Evolutionary conservation across 2,329 filamentous ascomycete genomes (phyloP), one percentile per base, ranked within the genome.

Genomic region (Nothophoma quercina): DNA sequence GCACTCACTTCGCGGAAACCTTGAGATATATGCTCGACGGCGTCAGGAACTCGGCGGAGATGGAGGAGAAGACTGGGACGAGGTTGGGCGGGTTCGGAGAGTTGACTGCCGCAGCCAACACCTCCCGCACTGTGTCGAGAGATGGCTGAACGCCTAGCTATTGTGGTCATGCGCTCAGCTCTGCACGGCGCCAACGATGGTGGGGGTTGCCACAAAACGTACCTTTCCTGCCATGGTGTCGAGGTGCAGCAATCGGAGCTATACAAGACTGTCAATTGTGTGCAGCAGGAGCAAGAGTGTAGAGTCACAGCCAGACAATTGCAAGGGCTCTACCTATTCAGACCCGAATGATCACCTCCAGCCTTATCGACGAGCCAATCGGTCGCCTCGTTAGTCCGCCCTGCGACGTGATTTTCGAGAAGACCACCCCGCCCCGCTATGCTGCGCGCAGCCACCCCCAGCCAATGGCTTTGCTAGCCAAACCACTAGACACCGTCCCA

Each of bases 11-110:
- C 57, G 87, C 83, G 28, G 90, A 88, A 63, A 97, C 83, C 77
- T 97, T 98, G 62, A 99, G 84, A 76, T 98, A 99, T 64, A 96
- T 93, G 58, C 90, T 85, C n/a, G 91, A 93, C 3, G 95, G 95
- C 1, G 93, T 99, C 73, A 98, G 84, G 63, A 98, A 88, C 75
- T 97, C 93, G 65, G 93, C 93, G 5, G 91, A 87, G 65, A 96
- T 91, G 60, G 93, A 90, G 21, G 89, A 87, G 75, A 88, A 92
- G 33, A 96, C 75, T 2, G 92, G 91, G 7, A 96, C 84, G 57
- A 96, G 84, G 66, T 95, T 96, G 3, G 89, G 88, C 51, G 85
- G 78, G 61, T 84, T 83, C 47, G 80, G 70, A 30, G 81, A 78
- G 21, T 77, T 74, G 64, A 75, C 76, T 18, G 81, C 79, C 46